A percentile compares a stretch with the other conserved stretches of the same genome.
phyloP scores from a whole-genome alignment of 2,329 filamentous ascomycete species.

The Achaetomium macrosporum region DNA sequence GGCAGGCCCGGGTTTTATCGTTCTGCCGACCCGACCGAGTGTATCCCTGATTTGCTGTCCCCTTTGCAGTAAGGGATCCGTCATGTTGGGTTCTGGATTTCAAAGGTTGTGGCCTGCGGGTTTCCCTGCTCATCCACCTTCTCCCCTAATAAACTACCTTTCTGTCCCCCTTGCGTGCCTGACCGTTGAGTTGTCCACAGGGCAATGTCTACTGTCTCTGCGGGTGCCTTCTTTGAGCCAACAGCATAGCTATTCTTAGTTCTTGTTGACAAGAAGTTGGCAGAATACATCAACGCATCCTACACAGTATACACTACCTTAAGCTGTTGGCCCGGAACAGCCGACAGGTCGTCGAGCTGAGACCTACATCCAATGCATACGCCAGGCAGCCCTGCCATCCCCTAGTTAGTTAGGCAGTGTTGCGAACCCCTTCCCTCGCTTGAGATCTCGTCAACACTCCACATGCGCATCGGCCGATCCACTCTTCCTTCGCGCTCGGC shows the following conservation, averaged over 20 bases:
- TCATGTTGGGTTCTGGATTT: conserved; percentile 3
- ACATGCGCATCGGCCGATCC: not conserved
- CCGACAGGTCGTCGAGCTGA: not conserved
- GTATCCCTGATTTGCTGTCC: not conserved
- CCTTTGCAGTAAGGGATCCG: not conserved
- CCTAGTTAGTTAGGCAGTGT: not conserved
- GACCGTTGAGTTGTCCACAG: too few relatives aligned
- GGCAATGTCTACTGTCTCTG: too few relatives aligned
- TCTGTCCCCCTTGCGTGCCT: too few relatives aligned
- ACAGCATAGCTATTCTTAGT: too few relatives aligned
- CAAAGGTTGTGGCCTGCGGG: conserved; percentile 3
- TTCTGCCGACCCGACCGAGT: not conserved
- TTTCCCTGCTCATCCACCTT: not conserved
- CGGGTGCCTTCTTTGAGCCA: too few relatives aligned
- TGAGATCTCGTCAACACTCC: not conserved
- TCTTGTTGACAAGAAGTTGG: too few relatives aligned
- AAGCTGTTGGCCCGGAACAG: too few relatives aligned
- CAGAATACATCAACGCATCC: too few relatives aligned
- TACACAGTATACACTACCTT: too few relatives aligned
- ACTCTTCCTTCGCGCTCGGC: not conserved
- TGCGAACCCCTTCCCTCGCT: not conserved
- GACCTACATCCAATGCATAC: not conserved
- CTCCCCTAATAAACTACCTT: not conserved
- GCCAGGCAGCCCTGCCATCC: conserved; percentile 3
- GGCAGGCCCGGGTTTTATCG: not conserved